Evolutionary conservation across 192 early-diverging fungal species (phyloP), one percentile per base, ranked within the genome.

Genomic region (Gigaspora rosea): DNA sequence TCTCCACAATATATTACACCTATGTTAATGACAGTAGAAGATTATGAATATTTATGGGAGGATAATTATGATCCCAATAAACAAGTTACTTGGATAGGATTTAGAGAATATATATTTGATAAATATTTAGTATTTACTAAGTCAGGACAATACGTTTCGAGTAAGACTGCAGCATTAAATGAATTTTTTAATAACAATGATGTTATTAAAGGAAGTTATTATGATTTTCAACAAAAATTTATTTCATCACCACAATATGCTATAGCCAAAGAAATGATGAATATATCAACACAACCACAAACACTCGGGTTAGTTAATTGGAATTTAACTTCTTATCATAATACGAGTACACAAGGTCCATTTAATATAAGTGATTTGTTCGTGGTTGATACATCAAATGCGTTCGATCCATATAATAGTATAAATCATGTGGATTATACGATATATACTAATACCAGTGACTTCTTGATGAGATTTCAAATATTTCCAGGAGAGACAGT

Each of bases 101-200:
- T 62, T 62, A 33, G 27, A 12, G 61, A 62, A 62, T 12, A 35
- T 62, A 62, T 62, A 62, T 62, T 62, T 62, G 61, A 62, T 62
- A 62, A 62, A 62, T 62, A 62, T 62, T 33, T 62, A 32, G 15
- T 62, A 32, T 33, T 33, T 62, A 33, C 33, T 15, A 3, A 62
- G 3, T 27, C 61, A 10, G 61, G 61, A 15, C 12, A 33, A 32
- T 33, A n/a, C 4, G 22, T 62, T 33, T 33, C 61, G 8, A 6
- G 33, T 4, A 62, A 62, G 33, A 35, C 61, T 7, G 2, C 0
- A 0, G 0, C 13, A 9, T 62, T 62, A 62, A 62, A 62, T 33
- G 33, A 35, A 33, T 62, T 62, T 2, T 62, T 62, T 62, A 32
- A 12, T 35, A 33, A 35, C 1, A 2, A 3, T 27, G 27, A 27